Conservation (phyloP, 306 rosid species). For the Prunus fruticosa region DNA sequence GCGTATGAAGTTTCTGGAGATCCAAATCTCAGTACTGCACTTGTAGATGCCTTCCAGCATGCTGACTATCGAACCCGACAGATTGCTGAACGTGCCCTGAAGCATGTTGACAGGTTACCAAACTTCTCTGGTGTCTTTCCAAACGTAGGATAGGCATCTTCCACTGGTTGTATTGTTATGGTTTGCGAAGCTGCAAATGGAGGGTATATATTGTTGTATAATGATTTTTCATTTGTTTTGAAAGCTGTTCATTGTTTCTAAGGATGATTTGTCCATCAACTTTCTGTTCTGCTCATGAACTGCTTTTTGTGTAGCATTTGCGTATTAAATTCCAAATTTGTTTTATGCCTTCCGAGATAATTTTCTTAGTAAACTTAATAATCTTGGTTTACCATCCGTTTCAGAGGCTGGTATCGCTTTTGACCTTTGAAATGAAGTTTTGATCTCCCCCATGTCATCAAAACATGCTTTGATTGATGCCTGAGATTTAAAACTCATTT, state of each 20-base stretch:
- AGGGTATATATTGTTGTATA: constrained; percentile 43
- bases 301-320: not conserved
- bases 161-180: constrained; percentile 31
- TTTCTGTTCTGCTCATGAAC: constrained; percentile 1
- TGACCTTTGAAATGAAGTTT: not conserved
- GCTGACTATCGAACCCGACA: constrained; percentile 89
- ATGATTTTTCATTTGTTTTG: constrained; percentile 39
- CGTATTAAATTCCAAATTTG: not conserved
- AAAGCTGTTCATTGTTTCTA: constrained; percentile 30
- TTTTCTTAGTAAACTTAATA: not conserved
- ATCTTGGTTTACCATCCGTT: not conserved
- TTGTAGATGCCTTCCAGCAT: constrained; percentile 97
- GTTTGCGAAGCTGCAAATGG: constrained; percentile 39
- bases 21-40: constrained; percentile 87
- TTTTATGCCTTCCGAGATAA: not conserved
- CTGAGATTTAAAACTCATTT: not conserved
- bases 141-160: constrained; percentile 39
- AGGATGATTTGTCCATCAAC: constrained; percentile 20
- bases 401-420: not conserved
- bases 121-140: constrained; percentile 96
- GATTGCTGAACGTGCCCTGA: constrained; percentile 91
- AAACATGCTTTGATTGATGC: not conserved
- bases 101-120: constrained; percentile 93
- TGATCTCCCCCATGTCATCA: not conserved
- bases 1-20: constrained; percentile 77